Evolutionary conservation across 306 rosid genomes (phyloP).

Genomic region (Benincasa hispida): DNA sequence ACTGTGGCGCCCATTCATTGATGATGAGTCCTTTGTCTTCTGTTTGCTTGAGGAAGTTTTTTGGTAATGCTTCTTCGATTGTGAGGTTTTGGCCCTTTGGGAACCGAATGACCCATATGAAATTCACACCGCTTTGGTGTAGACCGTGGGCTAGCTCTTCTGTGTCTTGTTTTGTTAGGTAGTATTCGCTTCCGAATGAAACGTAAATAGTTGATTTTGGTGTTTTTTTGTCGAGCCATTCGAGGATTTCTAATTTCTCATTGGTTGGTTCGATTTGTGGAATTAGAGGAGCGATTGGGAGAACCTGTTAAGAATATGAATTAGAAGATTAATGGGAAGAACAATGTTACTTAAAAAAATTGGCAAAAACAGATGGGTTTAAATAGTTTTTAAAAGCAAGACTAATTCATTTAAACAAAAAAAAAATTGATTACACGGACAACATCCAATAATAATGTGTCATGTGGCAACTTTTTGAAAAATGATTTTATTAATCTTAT

Average conservation of each 20-base stretch:
- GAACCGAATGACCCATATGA: constrained; percentile 18
- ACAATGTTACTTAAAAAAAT: too few relatives aligned
- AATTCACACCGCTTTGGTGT: constrained; percentile 6
- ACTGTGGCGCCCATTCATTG: constrained; percentile 18
- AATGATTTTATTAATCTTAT: too few relatives aligned
- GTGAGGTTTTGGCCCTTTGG: background rate
- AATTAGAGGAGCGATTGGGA: constrained; percentile 6
- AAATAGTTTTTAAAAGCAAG: too few relatives aligned
- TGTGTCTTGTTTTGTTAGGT: background rate
- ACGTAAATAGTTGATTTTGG: constrained; percentile 7
- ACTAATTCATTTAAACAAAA: too few relatives aligned
- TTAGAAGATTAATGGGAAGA: too few relatives aligned
- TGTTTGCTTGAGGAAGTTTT: background rate
- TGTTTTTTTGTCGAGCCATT: constrained; percentile 5
- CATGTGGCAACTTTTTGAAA: too few relatives aligned
- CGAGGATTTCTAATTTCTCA: background rate
- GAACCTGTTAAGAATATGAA: background rate
- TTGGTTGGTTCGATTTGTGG: background rate
- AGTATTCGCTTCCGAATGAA: constrained; percentile 20
- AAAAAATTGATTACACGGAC: too few relatives aligned
- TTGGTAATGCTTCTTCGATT: constrained; percentile 6
- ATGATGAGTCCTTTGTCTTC: background rate
- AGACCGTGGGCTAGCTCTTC: constrained; percentile 17
- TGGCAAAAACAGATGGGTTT: too few relatives aligned
- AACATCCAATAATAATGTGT: too few relatives aligned